phyloP scores from a whole-genome alignment of 768 basidiomycete genomes.

The Clavulina sp. region DNA sequence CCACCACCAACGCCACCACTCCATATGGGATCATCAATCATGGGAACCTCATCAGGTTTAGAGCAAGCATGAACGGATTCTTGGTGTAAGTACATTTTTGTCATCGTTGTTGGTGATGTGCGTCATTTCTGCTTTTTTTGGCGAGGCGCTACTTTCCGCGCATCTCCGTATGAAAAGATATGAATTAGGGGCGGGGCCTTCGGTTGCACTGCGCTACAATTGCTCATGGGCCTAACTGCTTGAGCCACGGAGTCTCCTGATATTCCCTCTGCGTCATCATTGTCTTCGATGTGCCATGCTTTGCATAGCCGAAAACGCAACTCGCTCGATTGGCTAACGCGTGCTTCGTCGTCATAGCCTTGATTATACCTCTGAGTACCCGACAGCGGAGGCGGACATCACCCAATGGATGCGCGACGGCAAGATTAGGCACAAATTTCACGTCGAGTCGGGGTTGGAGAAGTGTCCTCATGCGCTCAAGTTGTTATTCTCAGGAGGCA shows the following conservation, averaged over 20 bases:
- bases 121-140: too few relatives aligned
- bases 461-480: constrained; percentile 53
- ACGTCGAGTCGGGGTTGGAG: constrained; percentile 58
- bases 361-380: constrained; percentile 51
- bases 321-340: too few relatives aligned
- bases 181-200: too few relatives aligned
- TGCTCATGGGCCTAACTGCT: too few relatives aligned
- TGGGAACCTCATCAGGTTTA: constrained; percentile 45
- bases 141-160: too few relatives aligned
- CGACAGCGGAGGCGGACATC: constrained; percentile 39
- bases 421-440: constrained; percentile 62
- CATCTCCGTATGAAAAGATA: too few relatives aligned
- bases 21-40: constrained; percentile 15
- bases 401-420: constrained; percentile 42
- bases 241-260: too few relatives aligned
- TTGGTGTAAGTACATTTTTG: constrained; percentile 40
- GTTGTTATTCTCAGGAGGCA: constrained; percentile 56
- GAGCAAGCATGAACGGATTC: constrained; percentile 73
- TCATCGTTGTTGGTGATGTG: not conserved
- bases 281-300: not conserved
- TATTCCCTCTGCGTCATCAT: not conserved
- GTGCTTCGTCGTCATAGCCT: constrained; percentile 27
- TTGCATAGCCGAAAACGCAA: too few relatives aligned
- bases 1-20: constrained; percentile 35
- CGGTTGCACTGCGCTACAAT: too few relatives aligned